These are phyloP conservation scores for Wickerhamiella vanderwaltii DNA, from an alignment of 805 yeast species.

Conservation along the genomic window DNA sequence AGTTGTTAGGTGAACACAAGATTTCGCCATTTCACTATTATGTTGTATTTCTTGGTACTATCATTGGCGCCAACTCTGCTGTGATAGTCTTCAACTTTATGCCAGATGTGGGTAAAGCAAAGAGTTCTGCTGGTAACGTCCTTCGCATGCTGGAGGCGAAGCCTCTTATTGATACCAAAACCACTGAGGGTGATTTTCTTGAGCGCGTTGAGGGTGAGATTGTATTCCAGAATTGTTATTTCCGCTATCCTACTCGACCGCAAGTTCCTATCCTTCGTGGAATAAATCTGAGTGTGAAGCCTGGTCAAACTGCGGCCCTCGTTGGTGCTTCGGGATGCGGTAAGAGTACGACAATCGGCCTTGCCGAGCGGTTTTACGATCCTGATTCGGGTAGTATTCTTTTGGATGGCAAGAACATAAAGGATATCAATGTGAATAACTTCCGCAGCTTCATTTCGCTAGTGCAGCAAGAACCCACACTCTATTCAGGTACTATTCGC, in stretches of 20 bases:
- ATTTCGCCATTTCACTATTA: constrained; percentile 19
- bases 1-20: constrained; percentile 17
- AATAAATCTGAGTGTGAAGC: constrained; percentile 36
- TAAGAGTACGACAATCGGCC: constrained; percentile 45
- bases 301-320: constrained; percentile 46
- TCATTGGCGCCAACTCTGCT: constrained; percentile 12
- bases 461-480: constrained; percentile 43
- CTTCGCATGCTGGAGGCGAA: constrained; percentile 24
- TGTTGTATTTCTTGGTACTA: constrained; percentile 20
- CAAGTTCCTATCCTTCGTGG: constrained; percentile 39
- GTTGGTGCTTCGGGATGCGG: constrained; percentile 60
- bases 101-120: constrained; percentile 34
- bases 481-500: constrained; percentile 36
- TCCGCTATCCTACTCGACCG: constrained; percentile 53
- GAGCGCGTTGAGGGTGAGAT: constrained; percentile 39
- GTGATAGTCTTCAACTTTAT: constrained; percentile 29
- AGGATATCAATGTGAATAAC: constrained; percentile 33
- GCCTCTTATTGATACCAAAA: constrained; percentile 28
- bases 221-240: constrained; percentile 43
- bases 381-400: constrained; percentile 33
- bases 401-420: constrained; percentile 36
- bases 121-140: constrained; percentile 28
- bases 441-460: constrained; percentile 38
- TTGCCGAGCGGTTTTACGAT: constrained; percentile 28
- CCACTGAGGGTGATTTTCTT: constrained; percentile 24